Percentiles rank a stretch among this genome's conserved stretches.
phyloP scores from a whole-genome alignment of 352 stramenopile genomes.

The Globisporangium heterothallicum region DNA sequence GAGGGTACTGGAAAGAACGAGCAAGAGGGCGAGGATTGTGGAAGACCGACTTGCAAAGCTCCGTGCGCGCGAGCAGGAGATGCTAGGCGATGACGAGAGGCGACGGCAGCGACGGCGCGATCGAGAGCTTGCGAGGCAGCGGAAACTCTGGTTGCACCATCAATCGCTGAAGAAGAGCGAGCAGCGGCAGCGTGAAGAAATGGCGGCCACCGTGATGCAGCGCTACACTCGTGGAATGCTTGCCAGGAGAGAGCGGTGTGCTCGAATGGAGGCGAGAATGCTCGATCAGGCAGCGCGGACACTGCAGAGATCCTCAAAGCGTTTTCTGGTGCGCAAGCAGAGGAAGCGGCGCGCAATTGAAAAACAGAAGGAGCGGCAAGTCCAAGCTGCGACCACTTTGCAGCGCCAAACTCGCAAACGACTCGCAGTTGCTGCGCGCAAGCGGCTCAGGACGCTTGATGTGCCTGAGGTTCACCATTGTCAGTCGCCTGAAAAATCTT shows the following conservation, averaged over 20 bases:
- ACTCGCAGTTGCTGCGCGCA: conserved; percentile 9
- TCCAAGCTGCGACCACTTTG: conserved; percentile 34
- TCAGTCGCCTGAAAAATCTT: not conserved
- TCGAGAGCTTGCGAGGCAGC: conserved; percentile 36
- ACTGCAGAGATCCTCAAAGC: conserved; percentile 31
- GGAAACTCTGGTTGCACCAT: conserved; percentile 38
- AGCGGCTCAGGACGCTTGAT: conserved; percentile 3
- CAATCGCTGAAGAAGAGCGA: conserved; percentile 43
- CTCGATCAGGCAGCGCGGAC: conserved; percentile 24
- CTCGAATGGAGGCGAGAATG: conserved; percentile 6
- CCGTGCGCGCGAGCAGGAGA: conserved; percentile 32
- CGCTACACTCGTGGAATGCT: conserved; percentile 30
- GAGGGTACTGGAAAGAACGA: conserved; percentile 53
- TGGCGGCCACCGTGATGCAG: conserved; percentile 39
- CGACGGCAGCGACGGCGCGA: conserved; percentile 32
- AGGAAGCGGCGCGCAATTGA: conserved; percentile 9
- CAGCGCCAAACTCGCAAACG: conserved; percentile 40
- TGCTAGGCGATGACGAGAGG: conserved; percentile 32
- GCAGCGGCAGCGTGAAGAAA: conserved; percentile 30
- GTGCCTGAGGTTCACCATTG: not conserved
- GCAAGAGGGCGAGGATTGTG: conserved; percentile 32
- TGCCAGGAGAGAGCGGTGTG: conserved; percentile 13
- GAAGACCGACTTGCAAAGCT: conserved; percentile 46
- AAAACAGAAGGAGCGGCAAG: conserved; percentile 21
- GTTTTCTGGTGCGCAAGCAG: conserved; percentile 22